Evolutionary conservation across 306 rosid species (phyloP).

Genomic region (Nissolia schottii): DNA sequence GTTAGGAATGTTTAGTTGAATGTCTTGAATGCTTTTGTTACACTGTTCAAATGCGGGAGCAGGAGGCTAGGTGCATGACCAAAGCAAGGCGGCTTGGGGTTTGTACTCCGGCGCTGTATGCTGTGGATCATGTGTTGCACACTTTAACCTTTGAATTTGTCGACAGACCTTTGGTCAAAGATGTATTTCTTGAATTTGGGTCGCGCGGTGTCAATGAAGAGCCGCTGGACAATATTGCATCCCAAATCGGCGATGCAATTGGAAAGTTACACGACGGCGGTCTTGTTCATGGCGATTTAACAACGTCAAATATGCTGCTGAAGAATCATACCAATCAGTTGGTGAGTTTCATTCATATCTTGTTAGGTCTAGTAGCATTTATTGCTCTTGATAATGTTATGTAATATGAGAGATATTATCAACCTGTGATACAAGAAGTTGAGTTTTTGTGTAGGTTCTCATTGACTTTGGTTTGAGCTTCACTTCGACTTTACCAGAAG

Average conservation of each 20-base stretch:
- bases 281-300: conserved; percentile 80
- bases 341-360: conserved; percentile 44
- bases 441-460: conserved; percentile 49
- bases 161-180: conserved; percentile 75
- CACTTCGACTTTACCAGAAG: conserved; percentile 85
- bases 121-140: conserved; percentile 61
- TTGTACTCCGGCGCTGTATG: conserved; percentile 60
- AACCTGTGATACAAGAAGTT: conserved; percentile 3
- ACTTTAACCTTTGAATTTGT: conserved; percentile 70
- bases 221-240: conserved; percentile 49
- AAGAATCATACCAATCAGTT: conserved; percentile 52
- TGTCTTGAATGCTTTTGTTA: conserved; percentile 10
- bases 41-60: conserved; percentile 16
- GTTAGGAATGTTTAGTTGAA: background rate
- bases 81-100: conserved; percentile 90
- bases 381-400: background rate
- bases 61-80: conserved; percentile 96
- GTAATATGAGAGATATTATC: conserved; percentile 6
- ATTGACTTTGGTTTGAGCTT: conserved; percentile 91
- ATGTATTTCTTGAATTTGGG: conserved; percentile 69
- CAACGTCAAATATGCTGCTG: conserved; percentile 83
- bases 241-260: conserved; percentile 76
- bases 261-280: conserved; percentile 85
- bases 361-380: background rate
- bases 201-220: conserved; percentile 32